Evolutionary conservation across 176 grass and related monocot genomes (phyloP).

Genomic region (Lolium perenne): DNA sequence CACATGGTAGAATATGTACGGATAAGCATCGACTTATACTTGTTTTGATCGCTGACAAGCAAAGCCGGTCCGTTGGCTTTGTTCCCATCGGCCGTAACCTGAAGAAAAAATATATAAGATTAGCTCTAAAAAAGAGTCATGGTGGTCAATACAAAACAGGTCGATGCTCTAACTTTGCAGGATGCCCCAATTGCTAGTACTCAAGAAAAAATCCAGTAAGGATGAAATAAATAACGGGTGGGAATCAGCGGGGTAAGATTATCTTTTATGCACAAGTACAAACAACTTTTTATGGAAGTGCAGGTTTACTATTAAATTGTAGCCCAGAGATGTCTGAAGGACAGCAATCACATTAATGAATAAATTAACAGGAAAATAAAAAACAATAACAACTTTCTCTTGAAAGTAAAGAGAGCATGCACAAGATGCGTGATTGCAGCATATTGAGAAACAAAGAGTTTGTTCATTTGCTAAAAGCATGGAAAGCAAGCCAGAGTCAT

Average conservation of each 20-base stretch:
- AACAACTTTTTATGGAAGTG: neutral
- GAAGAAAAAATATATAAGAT: constrained; percentile 25
- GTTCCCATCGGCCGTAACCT: constrained; percentile 74
- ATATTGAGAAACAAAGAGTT: neutral
- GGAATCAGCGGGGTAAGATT: neutral
- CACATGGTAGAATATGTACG: constrained; percentile 95
- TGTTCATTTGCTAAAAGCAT: neutral
- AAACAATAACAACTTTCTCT: neutral
- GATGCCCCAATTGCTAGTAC: constrained; percentile 22
- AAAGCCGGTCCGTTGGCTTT: constrained; percentile 65
- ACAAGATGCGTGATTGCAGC: neutral
- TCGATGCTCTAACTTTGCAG: neutral
- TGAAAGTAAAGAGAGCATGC: neutral
- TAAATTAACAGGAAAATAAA: neutral
- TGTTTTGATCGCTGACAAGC: constrained; percentile 86
- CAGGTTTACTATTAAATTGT: neutral
- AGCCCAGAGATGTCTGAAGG: neutral
- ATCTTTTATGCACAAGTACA: neutral
- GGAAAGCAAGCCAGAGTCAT: neutral
- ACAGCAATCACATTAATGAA: neutral
- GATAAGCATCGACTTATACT: constrained; percentile 98
- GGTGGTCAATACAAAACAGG: neutral
- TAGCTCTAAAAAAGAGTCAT: neutral
- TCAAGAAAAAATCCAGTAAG: neutral
- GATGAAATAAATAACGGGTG: neutral